A percentile compares a stretch with the other conserved stretches of the same genome.
These are phyloP conservation scores for Phytophthora hybrid DNA, from an alignment of 352 stramenopile genomes.

Conservation along the genomic window DNA sequence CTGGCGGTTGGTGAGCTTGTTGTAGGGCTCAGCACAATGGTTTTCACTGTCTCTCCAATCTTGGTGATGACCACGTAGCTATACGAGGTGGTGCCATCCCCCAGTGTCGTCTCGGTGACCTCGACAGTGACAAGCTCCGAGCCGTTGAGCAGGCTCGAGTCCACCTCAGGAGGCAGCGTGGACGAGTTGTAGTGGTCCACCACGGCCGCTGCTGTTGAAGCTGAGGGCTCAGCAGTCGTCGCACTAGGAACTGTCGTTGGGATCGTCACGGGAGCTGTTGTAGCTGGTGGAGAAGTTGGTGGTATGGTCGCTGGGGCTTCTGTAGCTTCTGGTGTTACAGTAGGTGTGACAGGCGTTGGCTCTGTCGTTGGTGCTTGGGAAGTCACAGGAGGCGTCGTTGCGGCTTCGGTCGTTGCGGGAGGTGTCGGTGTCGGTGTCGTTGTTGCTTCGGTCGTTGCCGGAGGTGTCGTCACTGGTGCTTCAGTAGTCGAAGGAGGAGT, in stretches of 20 bases:
- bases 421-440: background rate
- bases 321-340: background rate
- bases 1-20: slow-evolving; percentile 2
- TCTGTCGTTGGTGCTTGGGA: background rate
- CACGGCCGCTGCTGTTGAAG: slow-evolving; percentile 8
- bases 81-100: slow-evolving; percentile 38
- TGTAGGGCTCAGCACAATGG: slow-evolving; percentile 16
- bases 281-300: background rate
- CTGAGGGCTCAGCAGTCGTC: background rate
- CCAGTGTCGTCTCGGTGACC: slow-evolving; percentile 38
- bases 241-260: background rate
- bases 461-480: background rate
- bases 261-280: background rate
- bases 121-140: slow-evolving; percentile 49
- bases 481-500: background rate
- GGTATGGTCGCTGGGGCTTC: background rate
- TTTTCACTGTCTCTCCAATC: slow-evolving; percentile 23
- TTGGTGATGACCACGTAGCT: slow-evolving; percentile 51
- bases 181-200: slow-evolving; percentile 50
- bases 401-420: background rate
- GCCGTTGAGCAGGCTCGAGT: slow-evolving; percentile 45
- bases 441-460: background rate
- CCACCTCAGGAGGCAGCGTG: slow-evolving; percentile 42
- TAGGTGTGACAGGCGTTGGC: background rate
- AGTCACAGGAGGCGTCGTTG: background rate